Conservation (phyloP, 1,284 basidiomycete genomes). For the Exobasidium rhododendri region DNA sequence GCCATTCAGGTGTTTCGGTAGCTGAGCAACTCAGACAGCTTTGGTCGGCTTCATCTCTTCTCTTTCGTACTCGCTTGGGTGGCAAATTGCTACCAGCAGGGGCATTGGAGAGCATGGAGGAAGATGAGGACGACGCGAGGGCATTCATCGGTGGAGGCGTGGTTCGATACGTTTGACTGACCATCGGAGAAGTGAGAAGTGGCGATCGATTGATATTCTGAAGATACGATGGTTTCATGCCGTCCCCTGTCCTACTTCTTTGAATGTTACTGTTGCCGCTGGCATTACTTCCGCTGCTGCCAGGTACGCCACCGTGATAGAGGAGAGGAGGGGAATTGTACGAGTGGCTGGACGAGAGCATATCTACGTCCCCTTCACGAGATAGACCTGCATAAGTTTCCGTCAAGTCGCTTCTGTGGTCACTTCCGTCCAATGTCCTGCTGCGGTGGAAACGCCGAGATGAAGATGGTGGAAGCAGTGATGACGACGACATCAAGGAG, state of each 20-base stretch:
- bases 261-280: background rate
- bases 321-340: background rate
- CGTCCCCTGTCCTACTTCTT: background rate
- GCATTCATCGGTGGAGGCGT: no score
- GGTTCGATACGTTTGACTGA: background rate
- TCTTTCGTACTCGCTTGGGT: constrained; percentile 8
- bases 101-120: background rate
- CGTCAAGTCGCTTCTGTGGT: background rate
- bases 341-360: background rate
- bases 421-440: background rate
- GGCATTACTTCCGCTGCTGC: no score
- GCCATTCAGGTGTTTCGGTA: constrained; percentile 29
- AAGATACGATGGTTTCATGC: background rate
- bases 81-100: background rate
- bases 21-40: constrained; percentile 26
- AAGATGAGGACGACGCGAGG: background rate
- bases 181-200: no score
- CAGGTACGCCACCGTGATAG: background rate
- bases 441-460: background rate
- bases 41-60: constrained; percentile 16
- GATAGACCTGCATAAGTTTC: background rate
- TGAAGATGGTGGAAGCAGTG: background rate
- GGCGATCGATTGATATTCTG: no score
- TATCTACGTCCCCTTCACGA: background rate
- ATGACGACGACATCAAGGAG: background rate